Evolutionary conservation across 495 filamentous ascomycete genomes (phyloP).

Genomic region (Penicillium verhagenii): DNA sequence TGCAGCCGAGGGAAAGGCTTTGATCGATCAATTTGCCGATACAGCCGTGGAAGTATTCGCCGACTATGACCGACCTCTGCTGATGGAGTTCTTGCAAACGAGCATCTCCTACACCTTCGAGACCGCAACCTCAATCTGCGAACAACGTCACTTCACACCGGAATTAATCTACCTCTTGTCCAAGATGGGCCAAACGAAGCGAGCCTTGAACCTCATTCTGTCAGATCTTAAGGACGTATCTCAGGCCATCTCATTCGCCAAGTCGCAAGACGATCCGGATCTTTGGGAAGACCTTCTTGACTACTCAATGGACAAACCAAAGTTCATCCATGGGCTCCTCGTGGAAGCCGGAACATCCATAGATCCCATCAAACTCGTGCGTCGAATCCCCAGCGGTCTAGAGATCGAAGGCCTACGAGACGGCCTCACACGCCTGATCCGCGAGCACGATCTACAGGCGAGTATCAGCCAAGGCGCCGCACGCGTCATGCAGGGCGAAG

Average conservation of each 20-base stretch:
- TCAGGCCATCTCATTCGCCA: conserved; percentile 90
- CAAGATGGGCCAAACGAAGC: conserved; percentile 89
- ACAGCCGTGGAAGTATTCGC: conserved; percentile 83
- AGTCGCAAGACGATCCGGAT: conserved; percentile 84
- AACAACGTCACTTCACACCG: conserved; percentile 71
- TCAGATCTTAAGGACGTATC: conserved; percentile 82
- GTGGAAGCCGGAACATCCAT: conserved; percentile 93
- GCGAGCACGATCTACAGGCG: conserved; percentile 90
- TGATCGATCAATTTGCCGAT: conserved; percentile 84
- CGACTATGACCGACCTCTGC: conserved; percentile 69
- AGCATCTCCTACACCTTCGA: conserved; percentile 83
- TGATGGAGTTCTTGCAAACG: conserved; percentile 83
- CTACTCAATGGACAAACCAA: conserved; percentile 94
- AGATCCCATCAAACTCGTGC: conserved; percentile 83
- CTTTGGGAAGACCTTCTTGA: conserved; percentile 93
- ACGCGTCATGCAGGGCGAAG: conserved; percentile 80
- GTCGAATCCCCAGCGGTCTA: conserved; percentile 85
- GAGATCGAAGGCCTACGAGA: conserved; percentile 87
- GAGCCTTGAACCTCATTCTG: conserved; percentile 87
- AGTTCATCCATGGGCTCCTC: conserved; percentile 87
- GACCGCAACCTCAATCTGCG: conserved; percentile 72
- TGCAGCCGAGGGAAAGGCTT: conserved; percentile 63
- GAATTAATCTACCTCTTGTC: conserved; percentile 93
- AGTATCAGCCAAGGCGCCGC: conserved; percentile 90
- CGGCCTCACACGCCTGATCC: conserved; percentile 79